Percentiles rank a stretch among this genome's conserved stretches.
Conservation (phyloP, 352 stramenopile species). For the Aphanomyces cochlioides region DNA sequence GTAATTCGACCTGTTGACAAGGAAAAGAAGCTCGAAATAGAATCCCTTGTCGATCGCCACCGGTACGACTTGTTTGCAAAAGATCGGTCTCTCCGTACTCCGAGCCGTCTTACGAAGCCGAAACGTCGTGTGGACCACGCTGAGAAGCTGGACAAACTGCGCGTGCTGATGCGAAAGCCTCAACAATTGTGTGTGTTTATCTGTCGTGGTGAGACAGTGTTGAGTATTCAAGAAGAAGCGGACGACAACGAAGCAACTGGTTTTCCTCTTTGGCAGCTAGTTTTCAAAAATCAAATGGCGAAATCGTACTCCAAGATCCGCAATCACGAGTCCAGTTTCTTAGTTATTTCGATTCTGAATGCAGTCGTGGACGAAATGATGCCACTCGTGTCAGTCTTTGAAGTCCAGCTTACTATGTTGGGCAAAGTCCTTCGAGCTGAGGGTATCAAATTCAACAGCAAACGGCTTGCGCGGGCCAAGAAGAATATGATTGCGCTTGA, state of each 20-base stretch:
- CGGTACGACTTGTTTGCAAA: slow-evolving; percentile 9
- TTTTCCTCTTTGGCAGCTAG: slow-evolving; percentile 21
- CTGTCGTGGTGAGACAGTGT: slow-evolving; percentile 46
- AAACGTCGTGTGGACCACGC: slow-evolving; percentile 40
- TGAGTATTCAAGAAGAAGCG: slow-evolving; percentile 55
- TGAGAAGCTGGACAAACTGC: slow-evolving; percentile 52
- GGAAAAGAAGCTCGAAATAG: not conserved
- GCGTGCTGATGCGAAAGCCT: slow-evolving; percentile 61
- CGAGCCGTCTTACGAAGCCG: not conserved
- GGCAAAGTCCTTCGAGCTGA: slow-evolving; percentile 59
- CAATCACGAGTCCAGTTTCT: slow-evolving; percentile 64
- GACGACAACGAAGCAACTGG: slow-evolving; percentile 28
- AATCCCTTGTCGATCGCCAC: slow-evolving; percentile 13
- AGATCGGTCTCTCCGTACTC: slow-evolving; percentile 1
- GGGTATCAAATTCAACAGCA: slow-evolving; percentile 53
- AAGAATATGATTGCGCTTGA: slow-evolving; percentile 78
- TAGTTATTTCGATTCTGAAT: slow-evolving; percentile 79
- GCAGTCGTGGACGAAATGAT: slow-evolving; percentile 76
- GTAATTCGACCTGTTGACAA: slow-evolving; percentile 19
- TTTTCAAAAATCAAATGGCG: slow-evolving; percentile 38
- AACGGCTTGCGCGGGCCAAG: slow-evolving; percentile 48
- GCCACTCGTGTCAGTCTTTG: slow-evolving; percentile 68
- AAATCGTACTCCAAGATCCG: slow-evolving; percentile 81
- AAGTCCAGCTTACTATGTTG: slow-evolving; percentile 68
- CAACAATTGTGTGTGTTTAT: slow-evolving; percentile 77